A percentile compares a stretch with the other conserved stretches of the same genome.
Conservation (phyloP, 2,329 filamentous ascomycete genomes). For the Penicillium concentricum region DNA sequence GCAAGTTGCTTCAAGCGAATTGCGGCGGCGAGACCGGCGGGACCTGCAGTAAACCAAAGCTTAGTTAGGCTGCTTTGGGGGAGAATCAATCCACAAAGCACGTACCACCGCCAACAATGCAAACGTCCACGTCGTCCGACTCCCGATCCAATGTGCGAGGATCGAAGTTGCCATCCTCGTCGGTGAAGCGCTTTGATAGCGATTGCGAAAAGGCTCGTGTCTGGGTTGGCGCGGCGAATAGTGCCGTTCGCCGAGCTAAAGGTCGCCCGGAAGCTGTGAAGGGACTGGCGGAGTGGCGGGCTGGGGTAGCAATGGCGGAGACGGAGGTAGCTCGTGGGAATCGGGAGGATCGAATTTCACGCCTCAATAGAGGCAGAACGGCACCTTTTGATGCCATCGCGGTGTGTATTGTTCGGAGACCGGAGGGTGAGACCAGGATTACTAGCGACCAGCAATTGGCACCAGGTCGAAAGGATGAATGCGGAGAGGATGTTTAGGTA, state of each 20-base stretch:
- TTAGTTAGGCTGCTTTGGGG: constrained; percentile 5
- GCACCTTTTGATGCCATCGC: constrained; percentile 44
- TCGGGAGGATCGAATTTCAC: constrained; percentile 36
- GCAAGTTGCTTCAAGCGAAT: constrained; percentile 95
- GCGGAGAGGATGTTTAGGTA: constrained; percentile 9
- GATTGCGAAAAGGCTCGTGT: constrained; percentile 48
- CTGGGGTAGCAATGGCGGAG: constrained; percentile 21
- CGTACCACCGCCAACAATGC: constrained; percentile 84
- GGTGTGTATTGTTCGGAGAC: background rate
- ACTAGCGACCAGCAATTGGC: constrained; percentile 11
- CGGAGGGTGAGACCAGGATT: constrained; percentile 1
- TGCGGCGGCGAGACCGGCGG: constrained; percentile 85
- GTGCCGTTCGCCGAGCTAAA: constrained; percentile 19
- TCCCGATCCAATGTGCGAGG: constrained; percentile 74
- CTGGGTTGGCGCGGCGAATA: constrained; percentile 29
- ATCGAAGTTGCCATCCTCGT: constrained; percentile 61
- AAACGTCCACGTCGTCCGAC: constrained; percentile 91
- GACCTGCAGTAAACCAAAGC: constrained; percentile 52
- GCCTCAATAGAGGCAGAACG: constrained; percentile 44
- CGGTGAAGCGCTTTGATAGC: constrained; percentile 41
- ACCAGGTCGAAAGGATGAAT: constrained; percentile 9
- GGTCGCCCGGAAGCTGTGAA: constrained; percentile 20
- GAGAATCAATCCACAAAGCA: background rate
- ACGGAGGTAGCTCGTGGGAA: constrained; percentile 30
- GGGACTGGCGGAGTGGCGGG: constrained; percentile 19